Evolutionary conservation across 495 filamentous ascomycete species (phyloP).

Genomic region (Penicillium antarcticum): DNA sequence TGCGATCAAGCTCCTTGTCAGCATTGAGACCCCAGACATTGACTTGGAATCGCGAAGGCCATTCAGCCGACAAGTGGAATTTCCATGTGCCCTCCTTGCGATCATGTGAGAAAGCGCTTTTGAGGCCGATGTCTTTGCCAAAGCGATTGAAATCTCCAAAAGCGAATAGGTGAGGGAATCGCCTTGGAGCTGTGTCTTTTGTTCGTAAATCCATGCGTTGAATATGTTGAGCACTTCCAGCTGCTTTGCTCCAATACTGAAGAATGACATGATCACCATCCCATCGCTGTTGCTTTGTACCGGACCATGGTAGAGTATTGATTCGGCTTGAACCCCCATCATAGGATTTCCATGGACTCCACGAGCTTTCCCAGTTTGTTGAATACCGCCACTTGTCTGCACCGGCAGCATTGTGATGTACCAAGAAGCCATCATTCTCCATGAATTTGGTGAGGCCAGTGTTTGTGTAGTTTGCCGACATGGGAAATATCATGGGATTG

Average conservation of each 20-base stretch:
- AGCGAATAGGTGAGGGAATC: slow-evolving; percentile 61
- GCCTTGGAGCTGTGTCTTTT: slow-evolving; percentile 35
- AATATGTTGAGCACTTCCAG: slow-evolving; percentile 62
- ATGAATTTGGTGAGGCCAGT: slow-evolving; percentile 38
- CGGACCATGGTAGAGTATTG: slow-evolving; percentile 50
- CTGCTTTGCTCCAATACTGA: slow-evolving; percentile 63
- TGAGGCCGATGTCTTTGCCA: slow-evolving; percentile 61
- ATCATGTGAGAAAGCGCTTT: slow-evolving; percentile 42
- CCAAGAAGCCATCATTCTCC: slow-evolving; percentile 38
- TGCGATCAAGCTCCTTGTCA: slow-evolving; percentile 60
- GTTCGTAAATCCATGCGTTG: slow-evolving; percentile 55
- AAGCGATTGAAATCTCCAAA: slow-evolving; percentile 66
- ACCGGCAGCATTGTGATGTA: slow-evolving; percentile 60
- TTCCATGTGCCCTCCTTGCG: slow-evolving; percentile 52
- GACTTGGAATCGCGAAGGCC: slow-evolving; percentile 57
- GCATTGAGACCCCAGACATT: slow-evolving; percentile 69
- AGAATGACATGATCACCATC: slow-evolving; percentile 60
- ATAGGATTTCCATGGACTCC: slow-evolving; percentile 58
- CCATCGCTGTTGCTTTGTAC: slow-evolving; percentile 61
- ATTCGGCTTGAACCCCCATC: slow-evolving; percentile 44
- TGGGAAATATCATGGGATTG: slow-evolving; percentile 56
- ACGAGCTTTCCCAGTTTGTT: slow-evolving; percentile 57
- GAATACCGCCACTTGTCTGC: slow-evolving; percentile 64
- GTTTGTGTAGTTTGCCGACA: slow-evolving; percentile 56
- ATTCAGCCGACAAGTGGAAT: slow-evolving; percentile 60